phyloP scores from a whole-genome alignment of 2,329 filamentous ascomycete species.

The Nannizzia gypsea region DNA sequence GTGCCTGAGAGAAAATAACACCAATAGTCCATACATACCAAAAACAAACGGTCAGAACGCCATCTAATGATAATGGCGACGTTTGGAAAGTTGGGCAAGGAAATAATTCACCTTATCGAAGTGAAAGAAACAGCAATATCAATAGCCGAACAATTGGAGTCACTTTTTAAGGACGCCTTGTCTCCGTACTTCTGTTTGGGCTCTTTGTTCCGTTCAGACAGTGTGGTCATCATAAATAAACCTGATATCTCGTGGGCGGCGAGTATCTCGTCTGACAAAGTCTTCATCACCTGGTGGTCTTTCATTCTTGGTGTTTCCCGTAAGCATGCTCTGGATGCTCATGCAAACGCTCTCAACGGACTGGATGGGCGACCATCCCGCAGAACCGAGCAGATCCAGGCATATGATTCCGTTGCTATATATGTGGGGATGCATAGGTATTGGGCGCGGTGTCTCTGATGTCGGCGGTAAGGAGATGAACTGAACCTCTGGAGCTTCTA shows the following conservation, averaged over 20 bases:
- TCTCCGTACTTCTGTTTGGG: background rate
- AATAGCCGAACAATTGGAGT: too few relatives aligned
- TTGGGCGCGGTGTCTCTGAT: slow-evolving; percentile 39
- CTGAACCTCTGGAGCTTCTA: slow-evolving; percentile 89
- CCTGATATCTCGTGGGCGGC: slow-evolving; percentile 74
- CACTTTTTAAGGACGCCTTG: background rate
- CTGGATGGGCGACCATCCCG: slow-evolving; percentile 93
- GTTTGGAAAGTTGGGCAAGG: background rate
- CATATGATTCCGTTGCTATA: slow-evolving; percentile 99
- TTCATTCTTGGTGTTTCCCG: slow-evolving; percentile 84
- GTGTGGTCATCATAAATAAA: slow-evolving; percentile 85
- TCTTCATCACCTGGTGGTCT: slow-evolving; percentile 80
- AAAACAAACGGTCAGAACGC: background rate
- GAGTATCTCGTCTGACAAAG: slow-evolving; percentile 69
- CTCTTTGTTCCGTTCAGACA: background rate
- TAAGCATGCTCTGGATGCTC: slow-evolving; percentile 96
- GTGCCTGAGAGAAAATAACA: background rate
- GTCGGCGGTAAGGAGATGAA: slow-evolving; percentile 53
- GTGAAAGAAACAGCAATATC: background rate
- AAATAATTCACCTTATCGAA: background rate
- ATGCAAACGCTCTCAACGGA: slow-evolving; percentile 96
- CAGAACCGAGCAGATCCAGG: slow-evolving; percentile 74
- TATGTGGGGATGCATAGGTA: slow-evolving; percentile 94
- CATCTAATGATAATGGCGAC: background rate
- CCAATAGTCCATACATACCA: background rate